These are phyloP conservation scores for Jamesozyma piceae DNA, from an alignment of 805 yeast species.

Conservation along the genomic window DNA sequence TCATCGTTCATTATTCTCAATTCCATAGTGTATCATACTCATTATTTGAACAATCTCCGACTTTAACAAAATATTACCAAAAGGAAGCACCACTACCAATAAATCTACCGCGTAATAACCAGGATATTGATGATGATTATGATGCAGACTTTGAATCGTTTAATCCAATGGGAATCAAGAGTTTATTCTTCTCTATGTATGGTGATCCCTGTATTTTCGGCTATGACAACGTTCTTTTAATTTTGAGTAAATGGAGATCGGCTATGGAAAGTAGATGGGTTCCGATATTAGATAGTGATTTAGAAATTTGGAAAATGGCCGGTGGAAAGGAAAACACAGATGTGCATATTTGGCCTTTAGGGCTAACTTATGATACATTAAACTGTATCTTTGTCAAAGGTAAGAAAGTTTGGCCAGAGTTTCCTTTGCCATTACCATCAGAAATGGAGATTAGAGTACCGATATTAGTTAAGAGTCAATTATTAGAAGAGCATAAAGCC, in stretches of 20 bases:
- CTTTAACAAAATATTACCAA: conserved; percentile 30
- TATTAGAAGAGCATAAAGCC: conserved; percentile 22
- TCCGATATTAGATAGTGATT: conserved; percentile 55
- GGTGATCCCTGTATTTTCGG: conserved; percentile 91
- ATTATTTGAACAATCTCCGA: conserved; percentile 21
- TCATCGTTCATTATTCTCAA: conserved; percentile 39
- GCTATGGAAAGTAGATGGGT: conserved; percentile 75
- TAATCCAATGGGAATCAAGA: conserved; percentile 36
- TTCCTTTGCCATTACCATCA: conserved; percentile 78
- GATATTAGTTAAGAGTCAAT: conserved; percentile 31
- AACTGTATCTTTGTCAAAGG: conserved; percentile 72
- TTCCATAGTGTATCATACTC: conserved; percentile 24
- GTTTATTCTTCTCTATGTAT: conserved; percentile 74
- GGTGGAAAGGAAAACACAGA: conserved; percentile 39
- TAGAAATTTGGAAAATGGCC: conserved; percentile 41
- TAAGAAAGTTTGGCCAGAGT: conserved; percentile 53
- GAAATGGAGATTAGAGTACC: conserved; percentile 70
- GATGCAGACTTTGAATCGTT: conserved; percentile 19
- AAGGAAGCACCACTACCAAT: conserved; percentile 41
- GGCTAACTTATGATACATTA: conserved; percentile 59
- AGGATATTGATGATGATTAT: conserved; percentile 25
- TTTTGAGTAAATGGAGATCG: conserved; percentile 71
- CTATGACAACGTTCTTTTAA: conserved; percentile 59
- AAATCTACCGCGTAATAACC: conserved; percentile 13
- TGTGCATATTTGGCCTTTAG: conserved; percentile 82